Base-by-base conservation (phyloP, 1,284 basidiomycete species). In the Ganoderma leucocontextum region DNA sequence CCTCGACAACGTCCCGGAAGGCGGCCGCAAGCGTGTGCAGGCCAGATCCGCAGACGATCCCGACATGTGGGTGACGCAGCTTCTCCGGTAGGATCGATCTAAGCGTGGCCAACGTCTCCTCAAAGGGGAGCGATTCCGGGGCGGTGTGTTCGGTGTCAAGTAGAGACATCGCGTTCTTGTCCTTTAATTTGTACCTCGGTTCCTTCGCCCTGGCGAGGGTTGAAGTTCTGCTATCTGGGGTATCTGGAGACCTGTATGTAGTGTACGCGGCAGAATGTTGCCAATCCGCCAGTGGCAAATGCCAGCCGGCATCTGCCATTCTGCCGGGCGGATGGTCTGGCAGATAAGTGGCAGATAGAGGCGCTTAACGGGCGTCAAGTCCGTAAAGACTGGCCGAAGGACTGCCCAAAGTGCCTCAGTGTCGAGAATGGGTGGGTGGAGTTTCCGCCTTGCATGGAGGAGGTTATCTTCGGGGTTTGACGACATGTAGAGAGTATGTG, bases 1-100 rank as follows among this genome's bases (percentile, higher is more conserved):
- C 83, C 60, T 85, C 80, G 0, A 88, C 82, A 2, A 82, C 80
- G 60, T 90, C 85, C 35, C 84, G 84, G 65, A 94, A 78, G 44
- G 81, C 85, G 7, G 83, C 80, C 1, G 85, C 91, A 57, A 94
- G 84, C 0, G 89, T 91, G 76, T 87, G 89, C 64, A 94, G 80
- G 4, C 92, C 92, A 1, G 92, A 93, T 72, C 92, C 92, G 75
- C 92, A 94, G 35, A 94, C 87, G 71, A 94, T 92, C 22, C 90
- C 92, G n/a, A 93, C 85, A 36, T 82, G 83, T 15, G 92, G 92
- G 22, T 73, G 80, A 62, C 82, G 82, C n/a, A 90, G 82, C 8
- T 77, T 75, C 10, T 78, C 75, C 1, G 86, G 84, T 22, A 90
- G 75, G 25, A 80, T 60, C 4, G 70, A 69, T 5, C 74, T 77